Evolutionary conservation across 2,329 filamentous ascomycete species (phyloP).

Genomic region (Fusarium zealandicum): DNA sequence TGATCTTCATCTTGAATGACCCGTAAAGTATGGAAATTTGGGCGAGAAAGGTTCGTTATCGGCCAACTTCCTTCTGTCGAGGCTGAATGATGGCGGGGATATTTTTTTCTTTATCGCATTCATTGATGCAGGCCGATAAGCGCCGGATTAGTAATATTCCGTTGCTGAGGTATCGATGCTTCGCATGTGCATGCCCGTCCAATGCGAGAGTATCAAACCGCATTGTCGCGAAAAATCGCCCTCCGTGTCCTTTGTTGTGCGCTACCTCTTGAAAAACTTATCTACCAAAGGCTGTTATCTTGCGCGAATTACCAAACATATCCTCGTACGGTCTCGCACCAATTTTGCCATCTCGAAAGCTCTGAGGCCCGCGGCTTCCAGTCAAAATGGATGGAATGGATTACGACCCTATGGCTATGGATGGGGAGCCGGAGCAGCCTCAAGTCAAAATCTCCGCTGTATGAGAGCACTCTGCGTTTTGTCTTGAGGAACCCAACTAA

Average conservation of each 20-base stretch:
- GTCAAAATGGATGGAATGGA: constrained; percentile 58
- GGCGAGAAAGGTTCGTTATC: neutral
- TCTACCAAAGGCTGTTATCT: neutral
- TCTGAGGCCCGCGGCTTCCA: constrained; percentile 17
- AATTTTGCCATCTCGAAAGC: constrained; percentile 12
- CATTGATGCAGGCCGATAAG: constrained; percentile 40
- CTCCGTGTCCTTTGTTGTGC: constrained; percentile 14
- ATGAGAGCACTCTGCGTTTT: constrained; percentile 38
- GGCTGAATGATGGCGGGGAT: constrained; percentile 38
- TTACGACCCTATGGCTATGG: constrained; percentile 67
- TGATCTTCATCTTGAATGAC: constrained; percentile 61
- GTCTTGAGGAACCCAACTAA: constrained; percentile 18
- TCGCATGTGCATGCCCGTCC: constrained; percentile 33
- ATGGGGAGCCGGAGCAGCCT: constrained; percentile 63
- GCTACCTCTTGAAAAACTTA: neutral
- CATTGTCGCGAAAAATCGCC: constrained; percentile 36
- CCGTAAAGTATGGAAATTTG: neutral
- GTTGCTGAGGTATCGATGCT: constrained; percentile 22
- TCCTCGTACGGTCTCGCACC: neutral
- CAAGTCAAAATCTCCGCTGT: constrained; percentile 68
- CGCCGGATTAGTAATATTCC: constrained; percentile 44
- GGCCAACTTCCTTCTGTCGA: constrained; percentile 17
- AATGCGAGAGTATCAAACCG: constrained; percentile 24
- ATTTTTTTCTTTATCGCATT: constrained; percentile 44
- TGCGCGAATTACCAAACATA: neutral